Conservation (phyloP, 192 early-diverging fungal species). For the Linnemannia exigua region DNA sequence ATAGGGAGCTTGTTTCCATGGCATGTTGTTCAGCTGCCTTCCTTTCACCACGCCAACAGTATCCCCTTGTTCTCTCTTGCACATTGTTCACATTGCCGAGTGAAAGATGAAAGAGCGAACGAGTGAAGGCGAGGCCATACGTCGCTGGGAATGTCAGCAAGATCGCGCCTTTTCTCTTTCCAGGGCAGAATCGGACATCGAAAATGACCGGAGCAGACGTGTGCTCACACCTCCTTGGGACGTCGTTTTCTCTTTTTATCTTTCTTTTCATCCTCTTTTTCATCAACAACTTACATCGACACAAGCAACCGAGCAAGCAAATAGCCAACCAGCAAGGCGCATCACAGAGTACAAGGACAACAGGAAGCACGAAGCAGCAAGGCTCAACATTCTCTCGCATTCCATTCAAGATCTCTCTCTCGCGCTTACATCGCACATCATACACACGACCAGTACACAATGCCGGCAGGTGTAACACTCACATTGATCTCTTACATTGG, state of each 20-base stretch:
- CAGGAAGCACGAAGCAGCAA: not conserved
- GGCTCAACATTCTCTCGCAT: not conserved
- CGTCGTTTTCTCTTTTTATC: not conserved
- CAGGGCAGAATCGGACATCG: not conserved
- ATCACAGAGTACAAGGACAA: not conserved
- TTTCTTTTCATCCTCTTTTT: not conserved
- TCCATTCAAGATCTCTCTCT: not conserved
- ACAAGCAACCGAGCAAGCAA: not conserved
- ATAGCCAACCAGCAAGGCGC: not conserved
- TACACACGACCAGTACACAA: not conserved
- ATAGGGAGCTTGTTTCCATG: too few relatives aligned
- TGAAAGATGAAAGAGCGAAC: too few relatives aligned
- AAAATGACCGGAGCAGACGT: not conserved
- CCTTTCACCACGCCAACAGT: too few relatives aligned
- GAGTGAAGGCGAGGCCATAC: too few relatives aligned
- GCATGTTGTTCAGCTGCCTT: too few relatives aligned
- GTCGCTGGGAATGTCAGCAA: too few relatives aligned
- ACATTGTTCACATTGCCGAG: too few relatives aligned
- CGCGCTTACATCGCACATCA: not conserved
- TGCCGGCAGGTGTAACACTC: conserved; percentile 48
- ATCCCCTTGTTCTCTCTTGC: too few relatives aligned
- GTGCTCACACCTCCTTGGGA: not conserved
- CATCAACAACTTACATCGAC: not conserved
- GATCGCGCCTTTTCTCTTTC: too few relatives aligned
- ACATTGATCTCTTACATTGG: conserved; percentile 68